Conservation (phyloP, 179 eudicot species). For the Vitellaria paradoxa region DNA sequence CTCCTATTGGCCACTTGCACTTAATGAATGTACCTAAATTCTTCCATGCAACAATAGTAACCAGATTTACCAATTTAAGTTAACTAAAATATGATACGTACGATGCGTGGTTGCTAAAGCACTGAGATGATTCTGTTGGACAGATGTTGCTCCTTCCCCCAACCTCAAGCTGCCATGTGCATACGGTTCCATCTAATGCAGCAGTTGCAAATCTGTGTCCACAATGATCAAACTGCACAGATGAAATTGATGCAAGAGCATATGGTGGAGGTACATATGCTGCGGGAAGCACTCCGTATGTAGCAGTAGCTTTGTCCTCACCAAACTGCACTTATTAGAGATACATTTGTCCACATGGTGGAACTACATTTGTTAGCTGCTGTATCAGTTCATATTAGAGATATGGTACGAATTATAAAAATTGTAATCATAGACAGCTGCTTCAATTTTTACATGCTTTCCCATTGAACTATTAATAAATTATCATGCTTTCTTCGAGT, state of each 20-base stretch:
- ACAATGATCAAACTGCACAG: slow-evolving; percentile 77
- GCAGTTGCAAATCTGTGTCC: slow-evolving; percentile 91
- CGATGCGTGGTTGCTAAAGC: slow-evolving; percentile 92
- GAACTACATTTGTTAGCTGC: slow-evolving; percentile 19
- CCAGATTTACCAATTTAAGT: background rate
- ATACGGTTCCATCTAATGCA: slow-evolving; percentile 95
- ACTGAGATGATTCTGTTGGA: slow-evolving; percentile 85
- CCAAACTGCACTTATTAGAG: slow-evolving; percentile 59
- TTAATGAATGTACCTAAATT: background rate
- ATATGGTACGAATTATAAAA: background rate
- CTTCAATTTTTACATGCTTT: background rate
- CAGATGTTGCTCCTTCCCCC: slow-evolving; percentile 91
- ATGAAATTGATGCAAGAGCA: slow-evolving; percentile 85
- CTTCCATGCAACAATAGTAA: slow-evolving; percentile 4
- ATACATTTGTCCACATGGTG: too few species aligned
- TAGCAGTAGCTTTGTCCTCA: slow-evolving; percentile 82
- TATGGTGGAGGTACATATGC: slow-evolving; percentile 97
- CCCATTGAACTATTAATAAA: background rate
- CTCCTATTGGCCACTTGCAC: background rate
- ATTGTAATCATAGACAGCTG: background rate
- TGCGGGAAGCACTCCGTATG: slow-evolving; percentile 94
- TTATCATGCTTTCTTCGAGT: background rate
- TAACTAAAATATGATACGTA: slow-evolving; percentile 35
- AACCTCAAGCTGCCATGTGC: slow-evolving; percentile 98
- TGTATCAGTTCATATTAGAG: background rate